Evolutionary conservation across 2,329 filamentous ascomycete species (phyloP).

Genomic region (Phaeosphaeriaceae sp.): DNA sequence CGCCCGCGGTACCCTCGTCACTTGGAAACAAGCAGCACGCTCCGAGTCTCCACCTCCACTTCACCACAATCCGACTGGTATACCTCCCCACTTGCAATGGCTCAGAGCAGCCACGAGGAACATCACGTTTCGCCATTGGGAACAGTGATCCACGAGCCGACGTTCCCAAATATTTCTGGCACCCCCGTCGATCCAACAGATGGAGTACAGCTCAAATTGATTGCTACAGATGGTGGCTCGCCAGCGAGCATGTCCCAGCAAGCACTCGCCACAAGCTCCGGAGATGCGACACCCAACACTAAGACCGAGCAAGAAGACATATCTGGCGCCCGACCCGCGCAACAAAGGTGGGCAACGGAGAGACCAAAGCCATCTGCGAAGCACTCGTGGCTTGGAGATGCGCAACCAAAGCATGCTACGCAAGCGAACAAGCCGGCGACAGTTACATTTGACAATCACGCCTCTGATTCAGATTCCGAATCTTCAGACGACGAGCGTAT

Average conservation of each 20-base stretch:
- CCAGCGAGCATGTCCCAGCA: slow-evolving; percentile 1
- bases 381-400: slow-evolving; percentile 28
- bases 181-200: slow-evolving; percentile 9
- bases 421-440: slow-evolving; percentile 28
- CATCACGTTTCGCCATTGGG: slow-evolving; percentile 25
- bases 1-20: background rate
- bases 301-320: background rate
- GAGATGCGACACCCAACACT: background rate
- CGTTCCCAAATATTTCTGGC: slow-evolving; percentile 28
- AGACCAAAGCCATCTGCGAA: slow-evolving; percentile 33
- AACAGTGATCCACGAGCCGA: slow-evolving; percentile 28
- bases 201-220: slow-evolving; percentile 10
- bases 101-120: slow-evolving; percentile 17
- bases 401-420: slow-evolving; percentile 15
- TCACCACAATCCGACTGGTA: background rate
- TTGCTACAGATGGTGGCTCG: slow-evolving; percentile 10
- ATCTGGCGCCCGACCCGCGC: slow-evolving; percentile 23
- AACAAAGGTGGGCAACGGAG: slow-evolving; percentile 40
- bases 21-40: background rate
- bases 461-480: slow-evolving; percentile 33
- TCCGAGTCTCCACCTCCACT: background rate
- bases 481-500: slow-evolving; percentile 35
- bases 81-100: slow-evolving; percentile 19
- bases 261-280: background rate
- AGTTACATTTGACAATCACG: slow-evolving; percentile 40